Conservation (phyloP, 2,329 filamentous ascomycete genomes). For the Harringtonia aguacate region DNA sequence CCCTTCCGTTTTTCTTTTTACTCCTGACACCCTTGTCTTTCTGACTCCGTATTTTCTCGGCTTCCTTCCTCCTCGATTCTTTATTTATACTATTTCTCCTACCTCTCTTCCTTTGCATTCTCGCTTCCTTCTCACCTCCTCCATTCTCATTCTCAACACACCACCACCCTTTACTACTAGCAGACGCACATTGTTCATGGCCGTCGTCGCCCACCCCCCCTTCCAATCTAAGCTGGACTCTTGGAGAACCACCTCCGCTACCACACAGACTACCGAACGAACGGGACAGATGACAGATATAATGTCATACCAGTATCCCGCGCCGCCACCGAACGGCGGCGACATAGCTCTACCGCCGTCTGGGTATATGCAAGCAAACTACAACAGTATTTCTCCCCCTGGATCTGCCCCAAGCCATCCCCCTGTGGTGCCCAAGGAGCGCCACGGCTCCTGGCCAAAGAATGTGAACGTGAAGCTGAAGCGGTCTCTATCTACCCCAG, state of each 20-base stretch:
- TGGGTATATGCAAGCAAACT: conserved; percentile 22
- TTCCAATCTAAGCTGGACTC: conserved; percentile 20
- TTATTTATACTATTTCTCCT: too few relatives aligned
- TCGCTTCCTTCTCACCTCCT: too few relatives aligned
- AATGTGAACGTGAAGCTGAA: conserved; percentile 31
- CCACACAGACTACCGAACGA: conserved; percentile 17
- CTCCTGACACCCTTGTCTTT: too few relatives aligned
- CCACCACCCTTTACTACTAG: not conserved
- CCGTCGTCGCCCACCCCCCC: conserved; percentile 21
- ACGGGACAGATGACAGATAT: conserved; percentile 26
- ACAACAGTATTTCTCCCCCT: conserved; percentile 21
- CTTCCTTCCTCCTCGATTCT: not conserved
- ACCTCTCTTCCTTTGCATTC: not conserved
- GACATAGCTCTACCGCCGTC: conserved; percentile 30
- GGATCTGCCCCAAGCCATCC: conserved; percentile 16
- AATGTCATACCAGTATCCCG: conserved; percentile 40
- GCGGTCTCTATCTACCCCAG: conserved; percentile 39
- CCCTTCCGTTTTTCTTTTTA: too few relatives aligned
- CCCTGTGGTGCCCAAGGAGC: conserved; percentile 22
- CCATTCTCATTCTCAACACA: not conserved
- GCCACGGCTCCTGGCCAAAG: conserved; percentile 26
- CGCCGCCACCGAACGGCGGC: conserved; percentile 27
- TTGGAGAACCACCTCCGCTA: conserved; percentile 19
- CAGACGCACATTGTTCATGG: conserved; percentile 18
- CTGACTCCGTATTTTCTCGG: not conserved